phyloP scores from a whole-genome alignment of 805 yeast genomes.

The Candida montana region DNA sequence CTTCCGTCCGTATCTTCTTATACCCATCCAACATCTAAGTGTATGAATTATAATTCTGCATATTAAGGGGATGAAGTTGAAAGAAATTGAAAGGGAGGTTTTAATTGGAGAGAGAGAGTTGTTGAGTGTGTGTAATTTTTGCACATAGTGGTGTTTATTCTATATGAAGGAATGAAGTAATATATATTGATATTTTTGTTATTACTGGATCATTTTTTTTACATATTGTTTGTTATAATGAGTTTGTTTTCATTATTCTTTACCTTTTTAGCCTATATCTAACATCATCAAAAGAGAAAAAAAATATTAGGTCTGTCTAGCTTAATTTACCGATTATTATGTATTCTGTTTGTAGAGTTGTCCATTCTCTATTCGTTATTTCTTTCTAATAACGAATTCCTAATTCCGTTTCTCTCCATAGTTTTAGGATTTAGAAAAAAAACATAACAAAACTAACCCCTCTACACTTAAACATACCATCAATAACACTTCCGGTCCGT shows the following conservation, averaged over 20 bases:
- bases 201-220: too few relatives aligned
- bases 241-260: slow-evolving; percentile 2
- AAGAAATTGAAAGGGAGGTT: background rate
- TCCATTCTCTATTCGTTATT: background rate
- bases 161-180: slow-evolving; percentile 1
- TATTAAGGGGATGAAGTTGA: background rate
- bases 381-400: too few relatives aligned
- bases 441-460: too few relatives aligned
- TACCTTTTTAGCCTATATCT: slow-evolving; percentile 8
- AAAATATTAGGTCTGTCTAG: slow-evolving; percentile 5
- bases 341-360: slow-evolving; percentile 2
- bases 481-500: too few relatives aligned
- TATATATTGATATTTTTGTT: too few relatives aligned
- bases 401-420: too few relatives aligned
- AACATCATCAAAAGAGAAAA: slow-evolving; percentile 9
- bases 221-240: background rate
- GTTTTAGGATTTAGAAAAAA: too few relatives aligned
- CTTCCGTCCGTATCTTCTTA: slow-evolving; percentile 98
- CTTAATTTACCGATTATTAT: slow-evolving; percentile 8
- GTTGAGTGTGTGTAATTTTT: too few relatives aligned
- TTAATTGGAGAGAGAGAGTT: too few relatives aligned
- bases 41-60: background rate
- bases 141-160: background rate
- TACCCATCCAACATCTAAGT: slow-evolving; percentile 98
- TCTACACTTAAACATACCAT: too few relatives aligned